Evolutionary conservation across 805 yeast species (phyloP), one percentile per base, ranked within the genome.

Genomic region (Suhomyces sp.): DNA sequence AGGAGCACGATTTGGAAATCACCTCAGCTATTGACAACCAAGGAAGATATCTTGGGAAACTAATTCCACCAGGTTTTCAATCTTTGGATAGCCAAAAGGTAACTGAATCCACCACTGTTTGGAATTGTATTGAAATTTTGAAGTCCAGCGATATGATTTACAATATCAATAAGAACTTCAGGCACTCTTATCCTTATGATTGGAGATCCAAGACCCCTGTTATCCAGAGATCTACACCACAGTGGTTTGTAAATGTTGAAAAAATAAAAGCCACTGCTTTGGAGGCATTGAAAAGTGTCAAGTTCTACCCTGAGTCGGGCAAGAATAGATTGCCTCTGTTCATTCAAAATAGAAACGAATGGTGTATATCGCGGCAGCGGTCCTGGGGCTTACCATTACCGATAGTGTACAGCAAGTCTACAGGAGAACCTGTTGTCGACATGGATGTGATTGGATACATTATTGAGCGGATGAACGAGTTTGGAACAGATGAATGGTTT

Each of bases 371-470:
- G 1, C 78, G 99, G 60, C 99, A 94, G 66, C 82, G 99, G 57
- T 78, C 82, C 17, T 94, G 99, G 99, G 99, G 99, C 44, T 97
- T 94, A 31, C 99, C 99, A 1, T 87, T 94, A 39, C 98, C 99
- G 1, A 94, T 88, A 0, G 69, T 94, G 7, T 88, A 86, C 68
- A 43, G 63, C 47, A 65, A 66, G 22, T 73, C 80, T 44, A 81
- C 88, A 1, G 86, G 82, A n/a, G 83, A 78, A 46, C 86, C 91
- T 0, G 57, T 90, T 9, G 71, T 84, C 65, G 84, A 82, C 44
- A 76, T 76, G 19, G 80, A 73, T 33, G 75, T 82, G 1, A 81
- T 91, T 2, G 74, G 68, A 1, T 78, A 80, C 56, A 82, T 87
- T 12, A 85, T 90, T 44, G 60, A 67, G 2, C 77, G 72, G 44